Evolutionary conservation across 805 yeast species (phyloP).

Genomic region (Candida insectorum): DNA sequence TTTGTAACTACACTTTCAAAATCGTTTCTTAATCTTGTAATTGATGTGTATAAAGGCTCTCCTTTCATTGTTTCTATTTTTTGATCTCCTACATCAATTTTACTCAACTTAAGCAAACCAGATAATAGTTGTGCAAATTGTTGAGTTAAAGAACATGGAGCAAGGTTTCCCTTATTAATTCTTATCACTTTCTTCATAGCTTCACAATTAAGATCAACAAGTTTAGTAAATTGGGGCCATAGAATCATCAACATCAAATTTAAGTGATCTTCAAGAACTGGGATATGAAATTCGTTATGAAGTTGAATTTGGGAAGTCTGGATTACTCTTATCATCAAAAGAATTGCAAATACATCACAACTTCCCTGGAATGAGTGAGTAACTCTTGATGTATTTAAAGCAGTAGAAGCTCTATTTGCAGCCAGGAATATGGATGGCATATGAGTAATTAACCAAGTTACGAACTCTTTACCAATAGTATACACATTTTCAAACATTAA

Average conservation of each 20-base stretch:
- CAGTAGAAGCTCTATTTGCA: conserved; percentile 35
- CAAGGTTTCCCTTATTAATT: conserved; percentile 23
- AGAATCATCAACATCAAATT: conserved; percentile 61
- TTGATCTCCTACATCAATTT: conserved; percentile 9
- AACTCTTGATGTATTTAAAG: conserved; percentile 25
- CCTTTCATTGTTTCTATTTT: conserved; percentile 27
- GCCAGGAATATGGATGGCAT: conserved; percentile 20
- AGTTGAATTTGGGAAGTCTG: conserved; percentile 63
- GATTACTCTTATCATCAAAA: conserved; percentile 69
- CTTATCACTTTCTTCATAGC: conserved; percentile 47
- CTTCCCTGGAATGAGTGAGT: conserved; percentile 32
- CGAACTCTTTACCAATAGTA: conserved; percentile 44
- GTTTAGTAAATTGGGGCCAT: conserved; percentile 84
- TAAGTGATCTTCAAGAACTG: conserved; percentile 67
- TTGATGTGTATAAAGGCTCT: conserved; percentile 73
- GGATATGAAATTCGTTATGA: conserved; percentile 63
- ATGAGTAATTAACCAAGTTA: conserved; percentile 45
- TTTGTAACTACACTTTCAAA: conserved; percentile 78
- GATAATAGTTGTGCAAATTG: conserved; percentile 71
- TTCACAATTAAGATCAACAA: conserved; percentile 76
- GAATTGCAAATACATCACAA: conserved; percentile 74
- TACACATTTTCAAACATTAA: conserved; percentile 36
- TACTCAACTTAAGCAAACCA: conserved; percentile 60
- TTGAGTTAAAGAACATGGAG: conserved; percentile 64
- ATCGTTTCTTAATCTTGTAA: conserved; percentile 69